A percentile compares a stretch with the other conserved stretches of the same genome.
phyloP scores from a whole-genome alignment of 2,329 filamentous ascomycete genomes.

The Aotearoamyces nothofagi region DNA sequence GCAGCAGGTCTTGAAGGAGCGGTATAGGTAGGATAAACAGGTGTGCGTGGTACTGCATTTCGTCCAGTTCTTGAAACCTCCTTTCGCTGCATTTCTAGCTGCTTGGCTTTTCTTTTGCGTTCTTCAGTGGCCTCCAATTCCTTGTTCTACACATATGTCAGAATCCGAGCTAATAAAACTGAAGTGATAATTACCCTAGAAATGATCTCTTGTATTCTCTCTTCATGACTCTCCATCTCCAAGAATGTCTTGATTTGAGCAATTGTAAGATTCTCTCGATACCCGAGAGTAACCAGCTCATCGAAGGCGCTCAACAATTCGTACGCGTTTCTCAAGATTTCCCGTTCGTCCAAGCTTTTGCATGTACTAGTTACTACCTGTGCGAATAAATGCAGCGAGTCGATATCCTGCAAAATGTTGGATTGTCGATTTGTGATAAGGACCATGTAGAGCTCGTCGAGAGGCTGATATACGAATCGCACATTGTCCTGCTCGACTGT shows the following conservation, averaged over 20 bases:
- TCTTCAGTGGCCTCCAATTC: constrained; percentile 96
- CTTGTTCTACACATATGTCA: constrained; percentile 57
- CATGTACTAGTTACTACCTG: constrained; percentile 95
- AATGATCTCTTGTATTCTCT: constrained; percentile 97
- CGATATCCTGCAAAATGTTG: constrained; percentile 98
- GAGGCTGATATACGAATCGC: constrained; percentile 95
- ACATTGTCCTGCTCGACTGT: constrained; percentile 99
- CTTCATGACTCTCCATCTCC: constrained; percentile 98
- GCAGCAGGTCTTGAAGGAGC: constrained; percentile 59
- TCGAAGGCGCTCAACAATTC: constrained; percentile 95
- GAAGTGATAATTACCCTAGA: constrained; percentile 46
- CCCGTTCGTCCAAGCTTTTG: constrained; percentile 88
- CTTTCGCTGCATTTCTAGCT: constrained; percentile 97
- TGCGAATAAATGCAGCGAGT: constrained; percentile 92
- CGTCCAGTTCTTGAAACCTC: constrained; percentile 72
- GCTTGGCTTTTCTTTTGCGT: constrained; percentile 96
- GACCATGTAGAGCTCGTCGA: constrained; percentile 99
- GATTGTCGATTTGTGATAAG: constrained; percentile 98
- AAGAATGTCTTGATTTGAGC: constrained; percentile 98
- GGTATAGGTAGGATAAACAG: constrained; percentile 80
- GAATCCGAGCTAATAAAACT: constrained; percentile 5
- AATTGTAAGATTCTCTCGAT: constrained; percentile 89
- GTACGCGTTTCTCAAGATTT: constrained; percentile 89
- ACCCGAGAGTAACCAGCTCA: constrained; percentile 88
- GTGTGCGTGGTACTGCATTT: constrained; percentile 51